These are phyloP conservation scores for Picochlorum sp. DNA, from an alignment of 139 green algal species.

Conservation along the genomic window DNA sequence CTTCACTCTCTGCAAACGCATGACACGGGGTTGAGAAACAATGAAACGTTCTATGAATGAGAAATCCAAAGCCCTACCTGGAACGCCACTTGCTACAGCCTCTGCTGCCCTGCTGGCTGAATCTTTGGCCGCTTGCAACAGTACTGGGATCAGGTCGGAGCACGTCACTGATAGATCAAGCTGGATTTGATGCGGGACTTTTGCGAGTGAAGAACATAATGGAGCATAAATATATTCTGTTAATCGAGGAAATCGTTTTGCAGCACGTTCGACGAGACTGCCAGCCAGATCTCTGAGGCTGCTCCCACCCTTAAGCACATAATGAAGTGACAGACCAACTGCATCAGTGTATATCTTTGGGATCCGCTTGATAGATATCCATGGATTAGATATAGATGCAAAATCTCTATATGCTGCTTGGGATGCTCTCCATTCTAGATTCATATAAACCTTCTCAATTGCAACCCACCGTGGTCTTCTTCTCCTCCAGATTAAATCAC, in stretches of 20 bases:
- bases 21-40: not conserved
- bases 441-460: conserved; percentile 35
- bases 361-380: conserved; percentile 15
- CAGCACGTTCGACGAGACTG: conserved; percentile 26
- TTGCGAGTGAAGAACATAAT: conserved; percentile 39
- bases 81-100: conserved; percentile 1
- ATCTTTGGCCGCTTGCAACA: not conserved
- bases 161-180: not conserved
- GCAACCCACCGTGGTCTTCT: conserved; percentile 44
- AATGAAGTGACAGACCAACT: conserved; percentile 22
- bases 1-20: conserved; percentile 15
- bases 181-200: conserved; percentile 20
- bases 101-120: conserved; percentile 9
- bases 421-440: conserved; percentile 34
- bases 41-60: no score
- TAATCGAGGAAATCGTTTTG: conserved; percentile 57
- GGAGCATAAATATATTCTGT: conserved; percentile 24
- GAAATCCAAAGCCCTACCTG: not conserved
- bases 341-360: conserved; percentile 29
- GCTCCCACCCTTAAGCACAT: conserved; percentile 18
- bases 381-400: conserved; percentile 14
- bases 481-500: conserved; percentile 17
- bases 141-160: not conserved
- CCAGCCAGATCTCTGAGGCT: not conserved
- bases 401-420: conserved; percentile 37